These are phyloP conservation scores for Lipomyces lipofer DNA, from an alignment of 805 yeast genomes.

Conservation along the genomic window DNA sequence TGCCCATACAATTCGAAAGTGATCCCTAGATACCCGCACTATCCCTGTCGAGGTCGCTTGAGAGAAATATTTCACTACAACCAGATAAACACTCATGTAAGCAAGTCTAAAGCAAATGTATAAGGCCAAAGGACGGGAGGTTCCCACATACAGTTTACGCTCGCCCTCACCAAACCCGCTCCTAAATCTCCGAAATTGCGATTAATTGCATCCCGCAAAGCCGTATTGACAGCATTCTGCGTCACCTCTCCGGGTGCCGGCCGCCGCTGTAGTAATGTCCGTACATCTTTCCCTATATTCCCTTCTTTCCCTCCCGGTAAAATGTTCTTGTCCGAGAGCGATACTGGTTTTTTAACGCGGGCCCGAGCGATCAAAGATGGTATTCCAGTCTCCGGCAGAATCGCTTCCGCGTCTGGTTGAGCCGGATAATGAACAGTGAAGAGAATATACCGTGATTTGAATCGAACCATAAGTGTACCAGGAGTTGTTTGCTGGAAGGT, in stretches of 20 bases:
- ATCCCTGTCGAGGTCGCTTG: conserved; percentile 82
- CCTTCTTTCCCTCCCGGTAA: conserved; percentile 19
- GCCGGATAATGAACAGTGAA: conserved; percentile 74
- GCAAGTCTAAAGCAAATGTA: not conserved
- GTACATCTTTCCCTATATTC: conserved; percentile 34
- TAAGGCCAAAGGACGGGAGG: no score
- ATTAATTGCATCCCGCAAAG: conserved; percentile 57
- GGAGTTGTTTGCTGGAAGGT: no score
- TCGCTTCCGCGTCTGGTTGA: not conserved
- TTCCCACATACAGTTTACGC: conserved; percentile 47
- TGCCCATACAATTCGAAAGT: conserved; percentile 60
- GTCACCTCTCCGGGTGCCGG: conserved; percentile 43
- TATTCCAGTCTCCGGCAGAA: not conserved
- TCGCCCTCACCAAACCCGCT: conserved; percentile 59
- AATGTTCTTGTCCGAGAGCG: conserved; percentile 1
- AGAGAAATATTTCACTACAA: conserved; percentile 72
- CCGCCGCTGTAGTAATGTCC: conserved; percentile 21
- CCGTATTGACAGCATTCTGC: conserved; percentile 51
- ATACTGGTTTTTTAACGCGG: not conserved
- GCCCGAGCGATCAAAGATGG: not conserved
- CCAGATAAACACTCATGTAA: not conserved
- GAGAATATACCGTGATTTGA: conserved; percentile 79
- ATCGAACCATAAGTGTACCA: conserved; percentile 96
- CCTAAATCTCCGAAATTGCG: conserved; percentile 80
- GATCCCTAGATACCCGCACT: conserved; percentile 69